These are phyloP conservation scores for Chalciporus pseudorubinellus DNA, from an alignment of 768 basidiomycete genomes.

Conservation along the genomic window DNA sequence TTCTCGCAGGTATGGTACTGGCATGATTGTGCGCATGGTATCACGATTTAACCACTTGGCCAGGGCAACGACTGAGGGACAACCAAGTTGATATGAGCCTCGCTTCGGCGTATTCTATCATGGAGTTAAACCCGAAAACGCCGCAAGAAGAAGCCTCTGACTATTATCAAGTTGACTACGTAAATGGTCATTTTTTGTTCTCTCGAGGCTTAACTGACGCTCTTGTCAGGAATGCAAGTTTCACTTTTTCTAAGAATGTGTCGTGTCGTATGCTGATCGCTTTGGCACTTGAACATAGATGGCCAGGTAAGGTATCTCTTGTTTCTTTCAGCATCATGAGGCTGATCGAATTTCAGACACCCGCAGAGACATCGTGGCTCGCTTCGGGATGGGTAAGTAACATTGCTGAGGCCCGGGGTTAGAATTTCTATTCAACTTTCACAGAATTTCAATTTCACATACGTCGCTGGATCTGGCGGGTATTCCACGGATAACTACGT, in stretches of 20 bases:
- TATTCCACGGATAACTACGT: constrained; percentile 55
- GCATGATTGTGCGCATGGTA: constrained; percentile 50
- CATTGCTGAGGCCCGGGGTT: background rate
- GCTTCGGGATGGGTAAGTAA: constrained; percentile 56
- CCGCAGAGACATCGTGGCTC: constrained; percentile 61
- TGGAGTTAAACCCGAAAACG: constrained; percentile 45
- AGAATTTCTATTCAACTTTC: background rate
- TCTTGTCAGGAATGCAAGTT: constrained; percentile 31
- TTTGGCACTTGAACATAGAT: constrained; percentile 7
- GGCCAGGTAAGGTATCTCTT: constrained; percentile 25
- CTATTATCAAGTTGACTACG: constrained; percentile 51
- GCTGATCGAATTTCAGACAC: constrained; percentile 45
- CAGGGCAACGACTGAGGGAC: background rate
- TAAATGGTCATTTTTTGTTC: constrained; percentile 5
- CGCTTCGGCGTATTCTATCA: constrained; percentile 51
- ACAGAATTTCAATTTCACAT: constrained; percentile 63
- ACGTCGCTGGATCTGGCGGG: constrained; percentile 48
- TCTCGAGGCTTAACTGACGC: constrained; percentile 1
- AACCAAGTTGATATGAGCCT: constrained; percentile 51
- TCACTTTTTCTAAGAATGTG: background rate
- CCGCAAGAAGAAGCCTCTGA: constrained; percentile 51
- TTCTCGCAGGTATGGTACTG: constrained; percentile 40
- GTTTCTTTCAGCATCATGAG: background rate
- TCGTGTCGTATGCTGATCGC: constrained; percentile 2
- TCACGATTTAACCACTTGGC: constrained; percentile 37